Evolutionary conservation across 2,329 filamentous ascomycete genomes (phyloP).

Genomic region (Didymella sp.): DNA sequence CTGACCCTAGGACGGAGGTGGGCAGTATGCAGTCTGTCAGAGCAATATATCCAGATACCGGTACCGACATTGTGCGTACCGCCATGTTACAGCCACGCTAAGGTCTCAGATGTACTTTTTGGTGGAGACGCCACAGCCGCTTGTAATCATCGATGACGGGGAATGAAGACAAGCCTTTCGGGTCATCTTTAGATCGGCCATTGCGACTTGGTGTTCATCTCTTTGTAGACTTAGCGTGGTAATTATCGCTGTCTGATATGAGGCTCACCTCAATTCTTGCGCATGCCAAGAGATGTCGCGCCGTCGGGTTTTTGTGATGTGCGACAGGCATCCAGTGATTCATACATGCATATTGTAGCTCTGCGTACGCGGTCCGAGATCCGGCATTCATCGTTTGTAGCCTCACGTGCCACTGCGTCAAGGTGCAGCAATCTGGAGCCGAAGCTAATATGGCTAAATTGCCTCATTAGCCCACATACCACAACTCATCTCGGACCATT

Average conservation of each 20-base stretch:
- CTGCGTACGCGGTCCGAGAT: slow-evolving; percentile 18
- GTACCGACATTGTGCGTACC: slow-evolving; percentile 13
- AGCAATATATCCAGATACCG: slow-evolving; percentile 27
- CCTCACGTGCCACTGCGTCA: slow-evolving; percentile 18
- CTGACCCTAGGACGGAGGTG: slow-evolving; percentile 25
- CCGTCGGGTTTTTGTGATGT: slow-evolving; percentile 6
- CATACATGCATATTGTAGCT: slow-evolving; percentile 19
- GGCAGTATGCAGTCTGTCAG: slow-evolving; percentile 27
- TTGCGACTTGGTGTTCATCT: not conserved
- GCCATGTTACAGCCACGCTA: slow-evolving; percentile 19
- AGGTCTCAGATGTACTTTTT: slow-evolving; percentile 10
- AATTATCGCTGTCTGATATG: not conserved
- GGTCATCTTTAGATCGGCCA: slow-evolving; percentile 1
- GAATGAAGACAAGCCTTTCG: not conserved
- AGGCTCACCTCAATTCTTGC: slow-evolving; percentile 4
- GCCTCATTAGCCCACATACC: slow-evolving; percentile 14
- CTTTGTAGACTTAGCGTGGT: not conserved
- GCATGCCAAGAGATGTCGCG: slow-evolving; percentile 9
- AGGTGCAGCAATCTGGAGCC: slow-evolving; percentile 18
- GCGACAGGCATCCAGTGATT: slow-evolving; percentile 9
- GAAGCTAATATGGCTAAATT: slow-evolving; percentile 23
- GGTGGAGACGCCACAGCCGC: slow-evolving; percentile 7
- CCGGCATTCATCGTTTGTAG: slow-evolving; percentile 11
- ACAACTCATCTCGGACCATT: slow-evolving; percentile 7
- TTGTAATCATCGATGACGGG: not conserved